A percentile compares a stretch with the other conserved stretches of the same genome.
Evolutionary conservation across 2,329 filamentous ascomycete genomes (phyloP).

Genomic region (Aspergillus quadricinctus): DNA sequence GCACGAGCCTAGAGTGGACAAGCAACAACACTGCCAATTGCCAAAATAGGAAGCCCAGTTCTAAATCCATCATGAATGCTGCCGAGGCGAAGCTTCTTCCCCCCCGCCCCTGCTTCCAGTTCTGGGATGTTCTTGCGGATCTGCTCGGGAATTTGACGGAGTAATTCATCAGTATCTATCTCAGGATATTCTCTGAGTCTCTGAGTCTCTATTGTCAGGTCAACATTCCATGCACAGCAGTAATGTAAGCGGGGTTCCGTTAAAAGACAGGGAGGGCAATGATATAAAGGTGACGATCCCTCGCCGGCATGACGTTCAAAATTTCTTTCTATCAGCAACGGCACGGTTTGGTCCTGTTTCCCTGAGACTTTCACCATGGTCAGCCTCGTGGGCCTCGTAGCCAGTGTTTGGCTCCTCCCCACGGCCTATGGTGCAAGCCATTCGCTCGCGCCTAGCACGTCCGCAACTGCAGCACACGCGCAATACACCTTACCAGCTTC

Average conservation of each 20-base stretch:
- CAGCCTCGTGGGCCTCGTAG: constrained; percentile 17
- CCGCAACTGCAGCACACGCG: constrained; percentile 15
- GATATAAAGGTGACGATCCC: neutral
- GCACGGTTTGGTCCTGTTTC: neutral
- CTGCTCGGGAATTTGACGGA: neutral
- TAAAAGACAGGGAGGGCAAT: neutral
- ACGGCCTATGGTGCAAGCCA: constrained; percentile 20
- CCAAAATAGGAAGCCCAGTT: neutral
- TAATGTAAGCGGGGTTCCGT: neutral
- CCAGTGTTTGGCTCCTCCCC: constrained; percentile 22
- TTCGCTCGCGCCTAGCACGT: constrained; percentile 9
- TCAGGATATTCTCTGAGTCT: neutral
- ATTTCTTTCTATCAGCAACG: neutral
- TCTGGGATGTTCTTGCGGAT: neutral
- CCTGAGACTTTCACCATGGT: constrained; percentile 17
- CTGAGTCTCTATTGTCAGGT: neutral
- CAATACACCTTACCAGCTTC: constrained; percentile 48
- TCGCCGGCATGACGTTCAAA: neutral
- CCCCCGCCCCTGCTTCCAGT: neutral
- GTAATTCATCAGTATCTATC: neutral
- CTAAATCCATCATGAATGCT: no score
- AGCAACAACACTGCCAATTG: no score
- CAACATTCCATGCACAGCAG: neutral
- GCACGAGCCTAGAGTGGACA: neutral
- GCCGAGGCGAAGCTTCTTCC: neutral